Conservation (phyloP, 306 rosid genomes). For the Canavalia gladiata region DNA sequence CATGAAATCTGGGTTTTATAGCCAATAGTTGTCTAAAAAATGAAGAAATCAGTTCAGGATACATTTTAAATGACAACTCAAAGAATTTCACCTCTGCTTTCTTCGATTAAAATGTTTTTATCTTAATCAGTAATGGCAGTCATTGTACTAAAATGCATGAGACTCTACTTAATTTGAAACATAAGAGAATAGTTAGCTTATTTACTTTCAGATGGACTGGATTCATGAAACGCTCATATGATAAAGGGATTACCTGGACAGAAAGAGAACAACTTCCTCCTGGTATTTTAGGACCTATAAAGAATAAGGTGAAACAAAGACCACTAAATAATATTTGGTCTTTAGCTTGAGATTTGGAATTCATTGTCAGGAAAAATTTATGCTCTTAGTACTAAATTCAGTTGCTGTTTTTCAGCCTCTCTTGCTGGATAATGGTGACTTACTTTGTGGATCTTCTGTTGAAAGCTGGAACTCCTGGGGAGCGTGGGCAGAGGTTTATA, state of each 20-base stretch:
- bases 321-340: conserved; percentile 26
- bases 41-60: background rate
- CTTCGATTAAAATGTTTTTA: background rate
- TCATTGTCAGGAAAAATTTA: background rate
- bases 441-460: conserved; percentile 93
- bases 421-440: conserved; percentile 81
- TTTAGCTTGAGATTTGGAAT: background rate
- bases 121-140: conserved; percentile 4
- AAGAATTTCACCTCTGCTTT: background rate
- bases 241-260: conserved; percentile 88
- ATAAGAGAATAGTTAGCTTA: conserved; percentile 6
- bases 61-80: background rate
- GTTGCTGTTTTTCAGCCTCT: conserved; percentile 67
- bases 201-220: conserved; percentile 85
- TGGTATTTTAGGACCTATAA: conserved; percentile 90
- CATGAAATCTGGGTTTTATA: background rate
- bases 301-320: conserved; percentile 77
- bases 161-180: conserved; percentile 11
- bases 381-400: conserved; percentile 12
- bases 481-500: conserved; percentile 88
- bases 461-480: conserved; percentile 99
- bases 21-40: background rate
- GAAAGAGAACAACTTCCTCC: conserved; percentile 96
- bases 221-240: conserved; percentile 89
- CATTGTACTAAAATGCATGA: conserved; percentile 6